Evolutionary conservation across 2,329 filamentous ascomycete genomes (phyloP).

Genomic region (Cercospora brassicicola): DNA sequence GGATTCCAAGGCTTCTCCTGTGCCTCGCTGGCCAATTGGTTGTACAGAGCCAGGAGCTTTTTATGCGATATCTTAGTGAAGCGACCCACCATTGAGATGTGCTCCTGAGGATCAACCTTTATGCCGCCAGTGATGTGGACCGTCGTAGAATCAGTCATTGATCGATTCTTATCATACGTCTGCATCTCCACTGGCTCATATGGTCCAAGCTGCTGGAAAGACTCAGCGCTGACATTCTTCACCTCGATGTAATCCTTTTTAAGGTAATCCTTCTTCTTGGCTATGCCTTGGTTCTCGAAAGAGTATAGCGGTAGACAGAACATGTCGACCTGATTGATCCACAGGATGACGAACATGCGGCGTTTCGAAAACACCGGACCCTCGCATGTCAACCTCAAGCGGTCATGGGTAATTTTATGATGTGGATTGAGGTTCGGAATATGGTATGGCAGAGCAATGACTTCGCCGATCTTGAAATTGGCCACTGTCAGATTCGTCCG

Average conservation of each 20-base stretch:
- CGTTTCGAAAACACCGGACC: slow-evolving; percentile 11
- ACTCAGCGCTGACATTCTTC: neutral
- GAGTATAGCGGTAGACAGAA: slow-evolving; percentile 18
- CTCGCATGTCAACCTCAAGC: neutral
- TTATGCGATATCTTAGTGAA: neutral
- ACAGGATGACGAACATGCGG: slow-evolving; percentile 15
- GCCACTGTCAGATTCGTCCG: neutral
- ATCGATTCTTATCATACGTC: neutral
- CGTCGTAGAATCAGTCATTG: neutral
- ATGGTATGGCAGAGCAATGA: neutral
- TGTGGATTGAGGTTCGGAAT: neutral
- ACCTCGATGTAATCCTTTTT: neutral
- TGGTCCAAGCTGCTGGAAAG: neutral
- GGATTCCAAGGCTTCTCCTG: neutral
- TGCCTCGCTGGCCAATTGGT: neutral
- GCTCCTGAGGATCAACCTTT: slow-evolving; percentile 1
- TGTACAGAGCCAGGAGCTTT: neutral
- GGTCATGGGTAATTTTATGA: neutral
- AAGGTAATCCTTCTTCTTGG: neutral
- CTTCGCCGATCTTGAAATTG: neutral
- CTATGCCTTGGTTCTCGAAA: slow-evolving; percentile 1
- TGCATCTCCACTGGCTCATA: neutral
- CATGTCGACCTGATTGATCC: slow-evolving; percentile 5
- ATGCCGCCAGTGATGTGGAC: neutral
- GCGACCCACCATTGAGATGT: neutral